phyloP scores from a whole-genome alignment of 495 filamentous ascomycete species.

The Chaetomidium leptoderma region DNA sequence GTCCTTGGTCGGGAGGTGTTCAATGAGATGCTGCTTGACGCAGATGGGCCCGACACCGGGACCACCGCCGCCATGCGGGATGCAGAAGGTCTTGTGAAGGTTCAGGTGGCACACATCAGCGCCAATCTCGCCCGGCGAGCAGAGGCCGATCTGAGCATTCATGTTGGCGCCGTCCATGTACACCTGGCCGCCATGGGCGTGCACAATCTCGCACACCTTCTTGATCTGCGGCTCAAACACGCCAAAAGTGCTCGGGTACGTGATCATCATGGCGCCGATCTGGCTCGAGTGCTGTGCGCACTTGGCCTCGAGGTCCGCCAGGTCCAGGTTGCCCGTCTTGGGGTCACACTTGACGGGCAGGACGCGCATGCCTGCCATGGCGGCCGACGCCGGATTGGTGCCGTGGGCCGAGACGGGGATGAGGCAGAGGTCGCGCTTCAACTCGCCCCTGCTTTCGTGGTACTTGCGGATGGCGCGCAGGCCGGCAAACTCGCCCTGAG shows the following conservation, averaged over 20 bases:
- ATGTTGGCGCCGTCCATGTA: slow-evolving; percentile 99
- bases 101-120: slow-evolving; percentile 98
- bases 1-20: slow-evolving; percentile 75
- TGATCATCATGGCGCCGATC: slow-evolving; percentile 95
- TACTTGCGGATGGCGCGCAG: slow-evolving; percentile 89
- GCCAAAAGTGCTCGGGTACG: slow-evolving; percentile 95
- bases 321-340: slow-evolving; percentile 84
- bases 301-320: slow-evolving; percentile 80
- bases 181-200: slow-evolving; percentile 85
- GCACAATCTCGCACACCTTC: slow-evolving; percentile 79
- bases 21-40: slow-evolving; percentile 74
- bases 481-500: slow-evolving; percentile 94
- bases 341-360: slow-evolving; percentile 89
- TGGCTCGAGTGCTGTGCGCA: slow-evolving; percentile 81
- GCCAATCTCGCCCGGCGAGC: slow-evolving; percentile 94
- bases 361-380: slow-evolving; percentile 97
- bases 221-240: slow-evolving; percentile 93
- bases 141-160: slow-evolving; percentile 97
- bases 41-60: slow-evolving; percentile 95
- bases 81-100: slow-evolving; percentile 99
- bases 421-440: slow-evolving; percentile 85
- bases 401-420: slow-evolving; percentile 97
- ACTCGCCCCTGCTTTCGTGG: slow-evolving; percentile 58
- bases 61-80: slow-evolving; percentile 93
- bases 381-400: slow-evolving; percentile 93